Conservation (phyloP, 257 asterid species). For the Nyctanthes arbortristis region DNA sequence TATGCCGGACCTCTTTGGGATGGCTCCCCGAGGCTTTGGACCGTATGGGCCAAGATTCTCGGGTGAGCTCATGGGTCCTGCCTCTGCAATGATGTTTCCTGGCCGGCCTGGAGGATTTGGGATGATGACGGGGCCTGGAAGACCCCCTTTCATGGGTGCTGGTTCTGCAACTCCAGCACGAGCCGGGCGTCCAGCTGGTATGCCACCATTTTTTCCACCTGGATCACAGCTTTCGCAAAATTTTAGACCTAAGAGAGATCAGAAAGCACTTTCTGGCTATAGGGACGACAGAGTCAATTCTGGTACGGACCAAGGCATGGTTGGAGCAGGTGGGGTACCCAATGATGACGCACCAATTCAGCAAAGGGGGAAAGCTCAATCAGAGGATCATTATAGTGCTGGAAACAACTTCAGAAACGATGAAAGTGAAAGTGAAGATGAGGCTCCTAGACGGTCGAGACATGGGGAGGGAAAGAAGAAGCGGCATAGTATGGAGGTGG, state of each 20-base stretch:
- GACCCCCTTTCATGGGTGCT: slow-evolving; percentile 67
- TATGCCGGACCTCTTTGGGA: slow-evolving; percentile 65
- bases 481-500: slow-evolving; percentile 52
- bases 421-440: slow-evolving; percentile 79
- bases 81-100: slow-evolving; percentile 72
- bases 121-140: slow-evolving; percentile 82
- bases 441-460: slow-evolving; percentile 92
- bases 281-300: slow-evolving; percentile 28
- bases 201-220: slow-evolving; percentile 38
- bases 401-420: slow-evolving; percentile 57
- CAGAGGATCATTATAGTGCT: slow-evolving; percentile 40
- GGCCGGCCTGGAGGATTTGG: slow-evolving; percentile 81
- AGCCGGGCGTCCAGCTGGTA: slow-evolving; percentile 52
- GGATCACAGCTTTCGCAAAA: slow-evolving; percentile 52
- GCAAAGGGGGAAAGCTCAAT: slow-evolving; percentile 42
- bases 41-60: slow-evolving; percentile 81
- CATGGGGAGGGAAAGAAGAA: slow-evolving; percentile 85
- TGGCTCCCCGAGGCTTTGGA: slow-evolving; percentile 77
- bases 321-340: slow-evolving; percentile 33
- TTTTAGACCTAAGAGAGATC: slow-evolving; percentile 50
- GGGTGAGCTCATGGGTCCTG: slow-evolving; percentile 71
- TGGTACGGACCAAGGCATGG: slow-evolving; percentile 52
- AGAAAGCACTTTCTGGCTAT: slow-evolving; percentile 34
- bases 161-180: slow-evolving; percentile 43
- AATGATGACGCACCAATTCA: slow-evolving; percentile 41